Percentiles rank a stretch among this genome's conserved stretches.
Conservation (phyloP, 805 yeast species). For the Kurtzmaniella fragi region DNA sequence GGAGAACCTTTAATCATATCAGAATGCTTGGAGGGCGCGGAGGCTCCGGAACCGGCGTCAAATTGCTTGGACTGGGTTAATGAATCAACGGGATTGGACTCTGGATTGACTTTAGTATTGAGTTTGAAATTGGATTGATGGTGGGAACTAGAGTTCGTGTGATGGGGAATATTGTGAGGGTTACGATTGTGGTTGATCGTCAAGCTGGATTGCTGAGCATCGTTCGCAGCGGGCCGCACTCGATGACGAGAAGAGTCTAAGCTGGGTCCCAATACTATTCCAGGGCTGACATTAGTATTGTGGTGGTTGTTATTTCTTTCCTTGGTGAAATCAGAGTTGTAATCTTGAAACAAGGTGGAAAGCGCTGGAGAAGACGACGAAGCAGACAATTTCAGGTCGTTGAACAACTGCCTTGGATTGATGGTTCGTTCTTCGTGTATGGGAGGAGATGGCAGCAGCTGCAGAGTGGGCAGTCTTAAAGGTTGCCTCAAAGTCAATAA, state of each 20-base stretch:
- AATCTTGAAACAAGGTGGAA: conserved; percentile 7
- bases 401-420: conserved; percentile 27
- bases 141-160: no score
- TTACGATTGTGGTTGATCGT: neutral
- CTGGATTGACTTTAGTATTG: no score
- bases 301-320: neutral
- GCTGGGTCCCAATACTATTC: neutral
- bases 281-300: no score
- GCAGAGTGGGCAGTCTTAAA: neutral
- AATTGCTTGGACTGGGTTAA: no score
- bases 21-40: neutral
- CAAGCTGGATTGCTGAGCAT: neutral
- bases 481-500: conserved; percentile 14
- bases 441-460: conserved; percentile 9
- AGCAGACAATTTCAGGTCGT: conserved; percentile 2
- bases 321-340: neutral
- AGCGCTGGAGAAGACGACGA: conserved; percentile 9
- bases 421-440: conserved; percentile 18
- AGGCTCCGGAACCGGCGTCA: neutral
- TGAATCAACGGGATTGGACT: no score
- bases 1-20: neutral
- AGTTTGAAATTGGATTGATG: no score
- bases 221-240: no score
- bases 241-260: no score
- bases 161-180: neutral